phyloP scores from a whole-genome alignment of 441 rosid genomes.

The Adansonia grandidieri region DNA sequence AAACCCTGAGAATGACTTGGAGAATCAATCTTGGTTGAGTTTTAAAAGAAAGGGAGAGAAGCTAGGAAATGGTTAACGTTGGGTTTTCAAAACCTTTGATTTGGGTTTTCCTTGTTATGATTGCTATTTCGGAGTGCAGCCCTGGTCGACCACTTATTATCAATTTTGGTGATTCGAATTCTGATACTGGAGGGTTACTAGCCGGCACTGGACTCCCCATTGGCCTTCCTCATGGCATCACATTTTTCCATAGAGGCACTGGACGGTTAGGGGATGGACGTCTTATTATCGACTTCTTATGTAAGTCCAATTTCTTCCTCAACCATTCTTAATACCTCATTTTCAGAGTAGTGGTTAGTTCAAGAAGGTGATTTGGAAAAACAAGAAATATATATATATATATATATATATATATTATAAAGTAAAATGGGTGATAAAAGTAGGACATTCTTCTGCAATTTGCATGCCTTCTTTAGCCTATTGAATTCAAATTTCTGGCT shows the following conservation, averaged over 20 bases:
- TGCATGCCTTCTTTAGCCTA: slow-evolving; percentile 4
- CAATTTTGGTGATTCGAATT: slow-evolving; percentile 62
- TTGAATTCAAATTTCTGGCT: not conserved
- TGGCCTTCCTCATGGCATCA: slow-evolving; percentile 49
- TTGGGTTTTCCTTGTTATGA: slow-evolving; percentile 16
- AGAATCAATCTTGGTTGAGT: not conserved
- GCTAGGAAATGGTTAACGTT: slow-evolving; percentile 20
- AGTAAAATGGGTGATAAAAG: not conserved
- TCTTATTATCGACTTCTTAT: slow-evolving; percentile 47
- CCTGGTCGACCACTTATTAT: slow-evolving; percentile 23
- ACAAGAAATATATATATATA: too few species aligned
- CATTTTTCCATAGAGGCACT: slow-evolving; percentile 51
- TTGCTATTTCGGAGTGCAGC: slow-evolving; percentile 18
- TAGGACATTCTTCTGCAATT: not conserved
- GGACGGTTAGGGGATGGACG: slow-evolving; percentile 54
- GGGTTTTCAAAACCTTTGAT: slow-evolving; percentile 8
- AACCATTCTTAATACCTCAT: not conserved
- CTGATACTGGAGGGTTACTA: slow-evolving; percentile 53
- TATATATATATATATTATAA: too few species aligned
- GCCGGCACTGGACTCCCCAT: slow-evolving; percentile 44
- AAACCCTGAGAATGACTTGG: not conserved
- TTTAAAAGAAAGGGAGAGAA: not conserved
- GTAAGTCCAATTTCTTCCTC: slow-evolving; percentile 34
- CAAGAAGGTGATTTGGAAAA: not conserved
- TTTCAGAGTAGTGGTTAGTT: not conserved